These are phyloP conservation scores for Trypanosomatidae sp. DNA, from an alignment of 208 protist genomes.

Conservation along the genomic window DNA sequence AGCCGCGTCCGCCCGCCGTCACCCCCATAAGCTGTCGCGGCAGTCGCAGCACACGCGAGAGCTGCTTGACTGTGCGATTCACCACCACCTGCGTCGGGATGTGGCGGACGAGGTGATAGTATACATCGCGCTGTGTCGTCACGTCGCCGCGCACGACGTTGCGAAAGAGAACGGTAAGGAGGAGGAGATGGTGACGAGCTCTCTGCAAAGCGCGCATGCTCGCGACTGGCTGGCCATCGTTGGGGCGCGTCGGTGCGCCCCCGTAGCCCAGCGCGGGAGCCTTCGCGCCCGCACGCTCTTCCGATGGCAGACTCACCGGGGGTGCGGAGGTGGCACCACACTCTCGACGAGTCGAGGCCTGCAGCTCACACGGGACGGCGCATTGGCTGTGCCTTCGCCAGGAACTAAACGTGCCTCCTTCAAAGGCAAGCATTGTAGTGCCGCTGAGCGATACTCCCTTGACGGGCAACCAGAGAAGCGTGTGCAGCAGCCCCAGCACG, in stretches of 20 bases:
- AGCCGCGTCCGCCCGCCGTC: conserved; percentile 64
- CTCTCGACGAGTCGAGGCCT: not conserved
- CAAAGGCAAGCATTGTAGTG: not conserved
- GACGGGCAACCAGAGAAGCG: not conserved
- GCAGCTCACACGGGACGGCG: not conserved
- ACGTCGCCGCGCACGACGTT: conserved; percentile 44
- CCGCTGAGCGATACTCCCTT: not conserved
- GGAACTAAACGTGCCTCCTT: not conserved
- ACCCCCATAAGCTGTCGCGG: conserved; percentile 71
- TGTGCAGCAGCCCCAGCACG: conserved; percentile 30
- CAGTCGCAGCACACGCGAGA: conserved; percentile 42
- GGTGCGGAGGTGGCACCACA: not conserved
- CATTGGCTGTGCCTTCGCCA: not conserved
- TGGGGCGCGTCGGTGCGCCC: not conserved
- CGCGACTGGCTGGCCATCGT: not conserved
- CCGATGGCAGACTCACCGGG: not conserved
- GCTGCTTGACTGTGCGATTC: conserved; percentile 46
- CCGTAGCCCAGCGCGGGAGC: not conserved
- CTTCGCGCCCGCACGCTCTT: not conserved
- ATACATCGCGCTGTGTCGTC: conserved; percentile 80
- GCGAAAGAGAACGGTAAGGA: conserved; percentile 44
- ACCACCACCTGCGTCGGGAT: conserved; percentile 53
- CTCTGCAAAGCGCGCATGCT: not conserved
- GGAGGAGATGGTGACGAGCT: conserved; percentile 37
- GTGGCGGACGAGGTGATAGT: conserved; percentile 72